A percentile compares a stretch with the other conserved stretches of the same genome.
Conservation (phyloP, 345 rosid species). For the Populus davidiana region DNA sequence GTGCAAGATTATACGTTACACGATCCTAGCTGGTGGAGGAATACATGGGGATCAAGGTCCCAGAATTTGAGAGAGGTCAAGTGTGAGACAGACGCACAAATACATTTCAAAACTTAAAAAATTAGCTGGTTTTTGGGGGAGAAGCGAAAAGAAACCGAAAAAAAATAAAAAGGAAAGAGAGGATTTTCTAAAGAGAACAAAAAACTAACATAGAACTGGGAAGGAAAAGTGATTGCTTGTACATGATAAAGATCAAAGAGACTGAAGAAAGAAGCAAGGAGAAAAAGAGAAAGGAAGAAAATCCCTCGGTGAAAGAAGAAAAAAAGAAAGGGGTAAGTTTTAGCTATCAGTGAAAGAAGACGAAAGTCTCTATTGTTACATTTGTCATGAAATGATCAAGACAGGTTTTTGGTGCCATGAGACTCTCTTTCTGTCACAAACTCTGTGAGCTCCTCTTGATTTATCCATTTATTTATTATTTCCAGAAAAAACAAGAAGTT, state of each 20-base stretch:
- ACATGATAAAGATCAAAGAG: background rate
- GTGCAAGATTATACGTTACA: background rate
- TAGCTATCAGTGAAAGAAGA: constrained; percentile 16
- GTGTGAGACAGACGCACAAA: background rate
- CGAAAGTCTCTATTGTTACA: constrained; percentile 30
- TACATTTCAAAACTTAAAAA: background rate
- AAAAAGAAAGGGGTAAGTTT: background rate
- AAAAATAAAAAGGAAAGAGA: background rate
- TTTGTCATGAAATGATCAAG: constrained; percentile 28
- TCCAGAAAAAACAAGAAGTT: background rate
- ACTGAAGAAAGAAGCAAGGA: background rate
- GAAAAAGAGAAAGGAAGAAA: background rate
- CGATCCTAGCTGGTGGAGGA: constrained; percentile 5
- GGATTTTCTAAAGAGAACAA: background rate
- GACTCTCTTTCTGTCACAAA: background rate
- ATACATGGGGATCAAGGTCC: constrained; percentile 12
- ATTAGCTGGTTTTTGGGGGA: constrained; percentile 20
- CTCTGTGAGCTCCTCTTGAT: background rate
- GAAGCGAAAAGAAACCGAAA: background rate
- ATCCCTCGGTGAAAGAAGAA: too few species aligned
- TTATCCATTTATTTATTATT: background rate
- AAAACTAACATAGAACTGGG: background rate
- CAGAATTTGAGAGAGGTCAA: constrained; percentile 1
- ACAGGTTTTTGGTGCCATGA: constrained; percentile 32
- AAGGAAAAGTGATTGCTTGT: background rate